phyloP scores from a whole-genome alignment of 257 asterid genomes.

The Lantana camara region DNA sequence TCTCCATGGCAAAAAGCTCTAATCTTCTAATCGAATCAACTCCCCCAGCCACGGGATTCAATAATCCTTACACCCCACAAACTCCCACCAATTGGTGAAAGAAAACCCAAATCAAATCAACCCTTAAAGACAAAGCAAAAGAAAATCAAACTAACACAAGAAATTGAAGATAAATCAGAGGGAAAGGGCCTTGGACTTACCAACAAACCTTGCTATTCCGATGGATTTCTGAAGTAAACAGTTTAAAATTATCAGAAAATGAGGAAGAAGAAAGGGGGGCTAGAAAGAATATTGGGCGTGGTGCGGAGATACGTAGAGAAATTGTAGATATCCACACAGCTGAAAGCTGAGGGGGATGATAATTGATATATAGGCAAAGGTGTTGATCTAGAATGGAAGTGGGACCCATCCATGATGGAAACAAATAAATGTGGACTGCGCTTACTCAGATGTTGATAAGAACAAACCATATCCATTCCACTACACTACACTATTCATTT shows the following conservation, averaged over 20 bases:
- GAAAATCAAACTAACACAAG: neutral
- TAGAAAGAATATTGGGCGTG: neutral
- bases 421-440: too few relatives aligned
- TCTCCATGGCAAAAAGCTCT: neutral
- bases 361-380: constrained; percentile 10
- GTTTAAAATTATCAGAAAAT: too few relatives aligned
- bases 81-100: neutral
- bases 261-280: neutral
- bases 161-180: neutral
- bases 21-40: neutral
- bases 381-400: neutral
- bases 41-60: neutral
- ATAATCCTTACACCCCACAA: neutral
- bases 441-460: constrained; percentile 27
- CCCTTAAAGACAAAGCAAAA: neutral
- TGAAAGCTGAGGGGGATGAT: neutral
- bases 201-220: neutral
- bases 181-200: neutral
- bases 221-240: too few relatives aligned
- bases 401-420: constrained; percentile 12
- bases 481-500: neutral
- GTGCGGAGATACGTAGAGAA: neutral
- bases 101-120: constrained; percentile 13
- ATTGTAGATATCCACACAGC: constrained; percentile 12
- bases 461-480: neutral